phyloP scores from a whole-genome alignment of 257 asterid species.

The Fraxinus americana region DNA sequence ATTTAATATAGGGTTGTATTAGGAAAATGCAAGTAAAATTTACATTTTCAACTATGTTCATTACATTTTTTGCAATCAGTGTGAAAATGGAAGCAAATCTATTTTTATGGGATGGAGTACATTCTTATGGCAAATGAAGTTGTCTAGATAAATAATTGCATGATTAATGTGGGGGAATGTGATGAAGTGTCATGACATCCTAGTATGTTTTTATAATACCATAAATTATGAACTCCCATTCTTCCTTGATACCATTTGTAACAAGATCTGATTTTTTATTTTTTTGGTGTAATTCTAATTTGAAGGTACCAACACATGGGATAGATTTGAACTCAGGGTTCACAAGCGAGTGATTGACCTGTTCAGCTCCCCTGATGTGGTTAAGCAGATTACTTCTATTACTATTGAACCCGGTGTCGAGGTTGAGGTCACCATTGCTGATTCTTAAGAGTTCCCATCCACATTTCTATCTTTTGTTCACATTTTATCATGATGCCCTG shows the following conservation, averaged over 20 bases:
- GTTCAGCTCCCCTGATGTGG: constrained; percentile 14
- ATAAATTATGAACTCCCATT: neutral
- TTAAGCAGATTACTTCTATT: constrained; percentile 21
- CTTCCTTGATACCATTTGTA: neutral
- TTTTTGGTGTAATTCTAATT: neutral
- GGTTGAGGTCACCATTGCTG: constrained; percentile 17
- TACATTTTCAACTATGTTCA: too few relatives aligned
- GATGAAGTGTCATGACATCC: neutral
- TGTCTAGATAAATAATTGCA: neutral
- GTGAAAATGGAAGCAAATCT: too few relatives aligned
- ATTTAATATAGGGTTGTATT: too few relatives aligned
- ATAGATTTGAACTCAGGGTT: constrained; percentile 3
- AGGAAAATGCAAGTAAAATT: too few relatives aligned
- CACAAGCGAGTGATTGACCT: constrained; percentile 16
- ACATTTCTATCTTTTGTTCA: neutral
- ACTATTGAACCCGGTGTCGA: constrained; percentile 16
- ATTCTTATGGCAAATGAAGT: neutral
- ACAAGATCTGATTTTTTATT: neutral
- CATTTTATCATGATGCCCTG: neutral
- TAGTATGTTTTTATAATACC: neutral
- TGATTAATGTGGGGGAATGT: neutral
- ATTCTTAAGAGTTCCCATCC: neutral
- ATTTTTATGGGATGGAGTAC: too few relatives aligned
- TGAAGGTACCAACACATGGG: constrained; percentile 10
- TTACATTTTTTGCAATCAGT: too few relatives aligned